phyloP scores from a whole-genome alignment of 257 asterid species.

The Gentiana dahurica region DNA sequence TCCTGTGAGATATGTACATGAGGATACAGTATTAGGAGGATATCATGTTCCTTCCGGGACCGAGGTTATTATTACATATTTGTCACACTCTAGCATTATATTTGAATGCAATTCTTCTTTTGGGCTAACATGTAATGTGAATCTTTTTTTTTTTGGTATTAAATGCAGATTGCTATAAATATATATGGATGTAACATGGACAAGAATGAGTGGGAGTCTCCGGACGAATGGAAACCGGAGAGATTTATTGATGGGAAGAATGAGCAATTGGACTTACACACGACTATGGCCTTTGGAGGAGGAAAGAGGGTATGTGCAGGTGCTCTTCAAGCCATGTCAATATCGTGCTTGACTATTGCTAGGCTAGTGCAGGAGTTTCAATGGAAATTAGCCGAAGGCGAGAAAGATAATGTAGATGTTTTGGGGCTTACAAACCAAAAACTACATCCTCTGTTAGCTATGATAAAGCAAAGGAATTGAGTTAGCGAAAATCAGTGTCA shows the following conservation, averaged over 20 bases:
- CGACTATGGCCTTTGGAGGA: constrained; percentile 79
- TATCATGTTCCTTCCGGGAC: constrained; percentile 58
- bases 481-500: too few relatives aligned
- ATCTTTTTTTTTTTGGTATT: not conserved
- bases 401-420: constrained; percentile 60
- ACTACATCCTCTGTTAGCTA: constrained; percentile 59
- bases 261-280: constrained; percentile 44
- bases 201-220: constrained; percentile 46
- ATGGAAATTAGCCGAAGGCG: constrained; percentile 61
- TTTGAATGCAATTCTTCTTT: not conserved
- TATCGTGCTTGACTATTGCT: constrained; percentile 55
- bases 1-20: constrained; percentile 70
- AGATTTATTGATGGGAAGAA: constrained; percentile 41
- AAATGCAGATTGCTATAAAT: constrained; percentile 64
- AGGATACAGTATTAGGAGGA: constrained; percentile 77
- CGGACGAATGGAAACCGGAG: constrained; percentile 74
- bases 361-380: constrained; percentile 76
- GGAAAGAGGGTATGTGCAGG: constrained; percentile 86
- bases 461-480: constrained; percentile 43
- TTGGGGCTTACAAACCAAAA: constrained; percentile 63
- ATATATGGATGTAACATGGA: constrained; percentile 86
- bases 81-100: too few relatives aligned
- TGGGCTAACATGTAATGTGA: not conserved
- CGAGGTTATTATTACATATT: constrained; percentile 37
- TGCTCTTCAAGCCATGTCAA: constrained; percentile 70